Base-by-base conservation (phyloP, 2,329 filamentous ascomycete species). In the Trichoderma gracile region DNA sequence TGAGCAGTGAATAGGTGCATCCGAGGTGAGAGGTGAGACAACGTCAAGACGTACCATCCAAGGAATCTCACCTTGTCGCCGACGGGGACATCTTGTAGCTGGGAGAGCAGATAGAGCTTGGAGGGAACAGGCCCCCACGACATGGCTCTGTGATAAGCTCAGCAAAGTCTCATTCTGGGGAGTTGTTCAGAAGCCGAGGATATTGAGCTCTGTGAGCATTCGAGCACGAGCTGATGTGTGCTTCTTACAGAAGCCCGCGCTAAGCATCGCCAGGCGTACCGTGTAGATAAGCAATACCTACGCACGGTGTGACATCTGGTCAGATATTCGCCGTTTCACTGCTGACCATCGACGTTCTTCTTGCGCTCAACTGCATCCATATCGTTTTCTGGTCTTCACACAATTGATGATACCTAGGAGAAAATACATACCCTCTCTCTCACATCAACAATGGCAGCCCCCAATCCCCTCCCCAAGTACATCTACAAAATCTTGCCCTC, bases 21-120 rank as follows among this genome's bases (percentile, higher is more conserved):
- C 4, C 3, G 25, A 5, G 3, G 17, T 27, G 47, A 15, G 21
- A n/a, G 8, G 10, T 19, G 42, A 15, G 2, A 27, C 14, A 12
- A 14, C 33, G 33, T 40, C 19, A 17, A 12, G 21, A 78, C 87
- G 79, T 83, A 97, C 94, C 93, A 97, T 76, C 92, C 93, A 57
- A 98, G 78, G 76, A 98, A 96, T 67, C 94, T 89, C 66, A 97
- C 89, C 78, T 98, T 98, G n/a, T 87, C 85, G 46, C 85, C 85
- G 15, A 79, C 68, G n/a, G 78, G 73, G 55, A 79, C 79, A 57
- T 73, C 72, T 3, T 83, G 78, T 15, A 93, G 78, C 64, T 84
- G 79, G 15, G 84, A 86, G 62, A 94, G 80, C 66, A 92, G 86
- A 66, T 88, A 86, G 46, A 88, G 79, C 65, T 78, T 81, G 23